Evolutionary conservation across 140 eudicot species (phyloP).

Genomic region (Ambrosia hybrid): DNA sequence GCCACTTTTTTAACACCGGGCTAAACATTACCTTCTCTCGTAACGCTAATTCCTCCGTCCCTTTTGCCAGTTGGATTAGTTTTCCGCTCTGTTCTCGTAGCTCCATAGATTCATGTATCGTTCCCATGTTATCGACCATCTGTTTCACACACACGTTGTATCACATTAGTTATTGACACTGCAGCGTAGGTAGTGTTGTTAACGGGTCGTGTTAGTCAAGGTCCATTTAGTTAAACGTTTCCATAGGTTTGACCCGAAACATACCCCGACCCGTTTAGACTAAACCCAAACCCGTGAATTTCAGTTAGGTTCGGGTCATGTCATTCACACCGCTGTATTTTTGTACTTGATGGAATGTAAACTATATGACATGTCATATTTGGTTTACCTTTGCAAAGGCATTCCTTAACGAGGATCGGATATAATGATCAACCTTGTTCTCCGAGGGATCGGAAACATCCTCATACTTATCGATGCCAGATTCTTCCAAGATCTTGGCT

Average conservation of each 20-base stretch:
- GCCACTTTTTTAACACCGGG: constrained; percentile 67
- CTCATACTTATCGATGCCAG: constrained; percentile 27
- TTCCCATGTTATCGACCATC: constrained; percentile 52
- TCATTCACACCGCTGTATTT: neutral
- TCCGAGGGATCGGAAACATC: constrained; percentile 21
- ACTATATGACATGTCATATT: neutral
- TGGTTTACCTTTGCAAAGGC: constrained; percentile 64
- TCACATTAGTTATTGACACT: neutral
- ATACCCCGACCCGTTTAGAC: neutral
- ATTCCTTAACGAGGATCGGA: constrained; percentile 59
- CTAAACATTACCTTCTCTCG: constrained; percentile 63
- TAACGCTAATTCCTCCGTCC: constrained; percentile 55
- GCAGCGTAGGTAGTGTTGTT: neutral
- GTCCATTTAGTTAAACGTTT: neutral
- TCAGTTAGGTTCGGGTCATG: neutral
- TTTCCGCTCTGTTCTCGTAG: constrained; percentile 44
- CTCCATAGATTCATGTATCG: constrained; percentile 25
- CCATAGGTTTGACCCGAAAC: neutral
- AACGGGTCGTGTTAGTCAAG: neutral
- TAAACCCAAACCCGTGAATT: neutral
- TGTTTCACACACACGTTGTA: constrained; percentile 17
- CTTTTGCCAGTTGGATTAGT: constrained; percentile 53
- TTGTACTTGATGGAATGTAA: neutral
- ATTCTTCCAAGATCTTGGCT: constrained; percentile 63
- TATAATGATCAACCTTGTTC: constrained; percentile 61